phyloP scores from a whole-genome alignment of 305 asterid species.

The Fraxinus greggii region DNA sequence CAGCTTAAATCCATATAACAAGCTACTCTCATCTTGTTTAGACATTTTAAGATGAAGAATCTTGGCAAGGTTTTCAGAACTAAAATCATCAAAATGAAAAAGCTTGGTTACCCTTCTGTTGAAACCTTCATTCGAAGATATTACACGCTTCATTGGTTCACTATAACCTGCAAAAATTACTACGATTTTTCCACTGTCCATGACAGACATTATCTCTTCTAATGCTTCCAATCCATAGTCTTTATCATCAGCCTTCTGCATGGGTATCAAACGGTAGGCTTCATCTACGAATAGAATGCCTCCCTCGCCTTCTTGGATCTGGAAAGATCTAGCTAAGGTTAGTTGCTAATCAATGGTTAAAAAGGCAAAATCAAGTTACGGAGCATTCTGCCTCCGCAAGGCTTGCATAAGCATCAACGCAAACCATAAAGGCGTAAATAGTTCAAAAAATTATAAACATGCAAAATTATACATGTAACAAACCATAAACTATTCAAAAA shows the following conservation, averaged over 20 bases:
- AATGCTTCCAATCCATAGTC: conserved; percentile 58
- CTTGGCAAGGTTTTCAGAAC: conserved; percentile 40
- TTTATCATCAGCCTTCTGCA: conserved; percentile 61
- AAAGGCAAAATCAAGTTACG: not conserved
- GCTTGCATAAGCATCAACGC: not conserved
- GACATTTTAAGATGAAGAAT: conserved; percentile 49
- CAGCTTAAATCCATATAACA: conserved; percentile 49
- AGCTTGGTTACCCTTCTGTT: conserved; percentile 57
- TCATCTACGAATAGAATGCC: conserved; percentile 90
- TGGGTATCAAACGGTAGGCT: conserved; percentile 78
- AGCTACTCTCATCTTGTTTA: conserved; percentile 34
- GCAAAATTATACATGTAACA: not conserved
- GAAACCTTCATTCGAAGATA: conserved; percentile 56
- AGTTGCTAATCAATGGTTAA: not conserved
- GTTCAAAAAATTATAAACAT: not conserved
- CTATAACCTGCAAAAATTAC: conserved; percentile 60
- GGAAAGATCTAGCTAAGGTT: conserved; percentile 17
- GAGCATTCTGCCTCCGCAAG: not conserved
- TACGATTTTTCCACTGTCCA: conserved; percentile 59
- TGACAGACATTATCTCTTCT: conserved; percentile 57
- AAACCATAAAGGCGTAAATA: not conserved
- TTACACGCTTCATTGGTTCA: conserved; percentile 61
- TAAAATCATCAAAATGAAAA: conserved; percentile 53
- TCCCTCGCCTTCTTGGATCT: conserved; percentile 95
- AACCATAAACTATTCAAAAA: not conserved